Conservation (phyloP, 768 basidiomycete genomes). For the Boletus rex-veris region DNA sequence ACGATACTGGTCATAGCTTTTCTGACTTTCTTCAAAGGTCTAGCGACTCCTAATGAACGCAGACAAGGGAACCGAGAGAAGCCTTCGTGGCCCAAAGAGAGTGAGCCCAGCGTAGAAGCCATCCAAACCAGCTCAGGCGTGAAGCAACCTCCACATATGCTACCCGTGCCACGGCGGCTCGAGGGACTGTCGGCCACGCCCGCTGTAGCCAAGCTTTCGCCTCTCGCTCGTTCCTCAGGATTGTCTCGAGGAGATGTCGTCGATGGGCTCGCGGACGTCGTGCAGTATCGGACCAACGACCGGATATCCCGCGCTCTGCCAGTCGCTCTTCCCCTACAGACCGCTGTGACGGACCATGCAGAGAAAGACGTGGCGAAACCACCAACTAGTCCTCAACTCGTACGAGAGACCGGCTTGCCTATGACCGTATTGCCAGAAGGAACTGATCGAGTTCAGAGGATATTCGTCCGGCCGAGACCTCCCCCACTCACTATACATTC, state of each 20-base stretch:
- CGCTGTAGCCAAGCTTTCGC: not conserved
- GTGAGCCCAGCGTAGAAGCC: not conserved
- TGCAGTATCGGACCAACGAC: not conserved
- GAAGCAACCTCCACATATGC: not conserved
- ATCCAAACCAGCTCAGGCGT: not conserved
- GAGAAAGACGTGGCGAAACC: constrained; percentile 23
- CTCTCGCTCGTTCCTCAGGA: not conserved
- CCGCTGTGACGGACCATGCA: constrained; percentile 5
- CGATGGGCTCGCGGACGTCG: not conserved
- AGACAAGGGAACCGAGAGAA: constrained; percentile 8
- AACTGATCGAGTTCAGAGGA: constrained; percentile 16
- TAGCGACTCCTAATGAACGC: constrained; percentile 29
- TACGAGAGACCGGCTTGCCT: constrained; percentile 30
- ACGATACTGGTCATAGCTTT: not conserved
- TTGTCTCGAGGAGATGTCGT: not conserved
- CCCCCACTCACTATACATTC: constrained; percentile 34
- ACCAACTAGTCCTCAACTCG: constrained; percentile 23
- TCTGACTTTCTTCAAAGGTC: constrained; percentile 25
- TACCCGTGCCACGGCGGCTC: not conserved
- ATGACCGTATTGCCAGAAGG: constrained; percentile 12
- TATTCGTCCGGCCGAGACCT: constrained; percentile 41
- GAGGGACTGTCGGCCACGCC: constrained; percentile 1
- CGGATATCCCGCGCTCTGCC: constrained; percentile 15
- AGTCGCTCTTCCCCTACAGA: constrained; percentile 15
- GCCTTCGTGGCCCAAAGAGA: constrained; percentile 3